Base-by-base conservation (phyloP, 2,329 filamentous ascomycete species). In the Penicillium sp. region DNA sequence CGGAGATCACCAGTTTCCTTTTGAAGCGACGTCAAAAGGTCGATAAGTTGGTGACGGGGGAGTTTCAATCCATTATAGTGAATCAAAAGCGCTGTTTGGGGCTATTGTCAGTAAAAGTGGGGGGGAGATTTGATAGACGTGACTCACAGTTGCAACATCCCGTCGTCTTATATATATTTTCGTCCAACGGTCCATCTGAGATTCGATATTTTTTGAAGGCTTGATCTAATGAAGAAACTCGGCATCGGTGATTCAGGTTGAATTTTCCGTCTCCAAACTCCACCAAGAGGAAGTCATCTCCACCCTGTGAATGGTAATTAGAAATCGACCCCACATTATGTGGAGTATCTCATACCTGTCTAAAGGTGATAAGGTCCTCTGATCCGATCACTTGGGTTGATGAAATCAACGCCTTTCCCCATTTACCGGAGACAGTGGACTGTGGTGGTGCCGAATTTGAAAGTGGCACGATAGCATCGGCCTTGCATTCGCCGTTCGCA, bases 231-330 rank as follows among this genome's bases (percentile, higher is more conserved):
- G 80, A 80, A 2, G 81, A 83, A 14, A 81, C 79, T 43, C 82
- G 75, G 64, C 81, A 84, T 24, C 80, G 74, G 67, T 84, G 77
- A 65, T 85, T 83, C 53, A 86, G 71, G 55, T 86, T 77, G 56
- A 84, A 83, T 1, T 74, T 69, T 16, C 83, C 82, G 32, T 81
- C 71, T 21, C 83, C 83, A 54, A 85, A 86, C 56, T 86, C 83
- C 11, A 86, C 73, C 8, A 86, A 70, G 2, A 86, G 60, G 55
- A 82, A 81, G 50, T 84, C 81, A 49, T 81, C 78, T 21, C 74
- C 76, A 24, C 71, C 74, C 69, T 81, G 71, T 5, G 5, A 34
- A 16, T 21, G 14, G 21, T 5, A 7, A 70, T 67, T 36, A 67
- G 69, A 18, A 60, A 34, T 21, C 21, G 38, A 32, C 4, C 10